phyloP scores from a whole-genome alignment of 495 filamentous ascomycete species.

The Penicillium angulare region DNA sequence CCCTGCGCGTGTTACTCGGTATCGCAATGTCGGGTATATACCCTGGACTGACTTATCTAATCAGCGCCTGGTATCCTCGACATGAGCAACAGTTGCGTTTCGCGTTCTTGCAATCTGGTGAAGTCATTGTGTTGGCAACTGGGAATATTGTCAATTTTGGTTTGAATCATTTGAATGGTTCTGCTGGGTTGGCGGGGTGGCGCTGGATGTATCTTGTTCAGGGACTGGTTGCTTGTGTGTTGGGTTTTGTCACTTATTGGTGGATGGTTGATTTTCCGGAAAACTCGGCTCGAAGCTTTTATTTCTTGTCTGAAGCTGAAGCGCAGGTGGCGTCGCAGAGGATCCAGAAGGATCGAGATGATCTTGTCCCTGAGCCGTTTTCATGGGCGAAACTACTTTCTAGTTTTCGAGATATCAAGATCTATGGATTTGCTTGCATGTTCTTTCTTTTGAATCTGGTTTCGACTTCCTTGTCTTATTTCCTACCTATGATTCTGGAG shows the following conservation, averaged over 20 bases:
- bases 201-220: conserved; percentile 78
- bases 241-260: conserved; percentile 69
- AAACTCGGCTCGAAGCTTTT: conserved; percentile 57
- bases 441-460: conserved; percentile 76
- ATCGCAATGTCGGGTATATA: conserved; percentile 68
- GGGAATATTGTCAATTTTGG: conserved; percentile 73
- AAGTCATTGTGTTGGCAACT: conserved; percentile 66
- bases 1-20: conserved; percentile 66
- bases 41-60: conserved; percentile 68
- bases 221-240: conserved; percentile 58
- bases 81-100: conserved; percentile 73
- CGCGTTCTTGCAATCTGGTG: conserved; percentile 68
- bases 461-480: conserved; percentile 65
- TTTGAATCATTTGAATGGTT: conserved; percentile 62
- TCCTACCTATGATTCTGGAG: conserved; percentile 70
- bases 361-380: conserved; percentile 62
- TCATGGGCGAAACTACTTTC: conserved; percentile 55
- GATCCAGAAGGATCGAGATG: conserved; percentile 64
- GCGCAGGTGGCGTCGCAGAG: conserved; percentile 53
- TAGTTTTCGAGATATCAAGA: conserved; percentile 64
- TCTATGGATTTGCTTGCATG: conserved; percentile 69
- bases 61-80: conserved; percentile 72
- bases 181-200: conserved; percentile 64
- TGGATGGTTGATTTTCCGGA: conserved; percentile 85
- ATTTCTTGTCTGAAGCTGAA: conserved; percentile 61